These are phyloP conservation scores for Acer saccharum DNA, from an alignment of 345 rosid species.

Conservation along the genomic window DNA sequence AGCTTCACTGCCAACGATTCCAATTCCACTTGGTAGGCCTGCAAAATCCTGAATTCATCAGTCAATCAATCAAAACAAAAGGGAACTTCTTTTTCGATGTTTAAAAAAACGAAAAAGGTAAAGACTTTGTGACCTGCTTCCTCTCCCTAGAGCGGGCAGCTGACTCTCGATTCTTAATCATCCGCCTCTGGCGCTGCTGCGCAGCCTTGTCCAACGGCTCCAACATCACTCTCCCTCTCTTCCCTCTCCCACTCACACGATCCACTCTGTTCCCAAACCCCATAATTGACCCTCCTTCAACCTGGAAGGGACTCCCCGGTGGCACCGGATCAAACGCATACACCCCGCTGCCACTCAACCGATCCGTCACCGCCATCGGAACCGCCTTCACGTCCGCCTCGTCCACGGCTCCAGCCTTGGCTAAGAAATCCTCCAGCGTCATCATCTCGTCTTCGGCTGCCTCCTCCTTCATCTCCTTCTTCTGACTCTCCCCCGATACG, in stretches of 20 bases:
- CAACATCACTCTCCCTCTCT: constrained; percentile 67
- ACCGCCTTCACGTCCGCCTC: constrained; percentile 33
- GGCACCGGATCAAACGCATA: constrained; percentile 51
- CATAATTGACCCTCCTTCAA: constrained; percentile 58
- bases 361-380: constrained; percentile 22
- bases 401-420: constrained; percentile 57
- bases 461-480: constrained; percentile 71
- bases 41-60: constrained; percentile 10
- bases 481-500: constrained; percentile 50
- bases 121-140: constrained; percentile 57
- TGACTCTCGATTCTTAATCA: constrained; percentile 97
- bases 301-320: constrained; percentile 46
- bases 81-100: neutral
- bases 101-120: neutral
- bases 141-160: constrained; percentile 97
- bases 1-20: constrained; percentile 73
- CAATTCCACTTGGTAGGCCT: constrained; percentile 92
- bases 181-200: constrained; percentile 92
- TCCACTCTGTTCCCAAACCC: constrained; percentile 56
- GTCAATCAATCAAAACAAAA: neutral
- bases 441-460: constrained; percentile 62
- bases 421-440: constrained; percentile 93
- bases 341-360: constrained; percentile 55
- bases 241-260: constrained; percentile 49
- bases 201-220: constrained; percentile 85